These are phyloP conservation scores for Chrysoporthe deuterocubensis DNA, from an alignment of 2,329 filamentous ascomycete genomes.

Conservation along the genomic window DNA sequence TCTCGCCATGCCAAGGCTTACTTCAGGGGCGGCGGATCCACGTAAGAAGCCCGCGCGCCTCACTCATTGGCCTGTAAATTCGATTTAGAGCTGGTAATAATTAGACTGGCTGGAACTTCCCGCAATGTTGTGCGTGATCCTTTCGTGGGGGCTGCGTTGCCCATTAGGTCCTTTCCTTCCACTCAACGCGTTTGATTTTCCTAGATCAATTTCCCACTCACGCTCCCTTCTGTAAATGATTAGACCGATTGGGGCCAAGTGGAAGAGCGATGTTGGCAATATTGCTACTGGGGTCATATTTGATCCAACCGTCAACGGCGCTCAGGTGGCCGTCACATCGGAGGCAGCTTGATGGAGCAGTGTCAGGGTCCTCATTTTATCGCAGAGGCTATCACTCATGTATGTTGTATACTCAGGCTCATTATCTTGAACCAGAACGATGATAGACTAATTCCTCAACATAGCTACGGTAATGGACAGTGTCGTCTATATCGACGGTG, in stretches of 20 bases:
- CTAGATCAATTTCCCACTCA: not conserved
- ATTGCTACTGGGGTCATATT: not conserved
- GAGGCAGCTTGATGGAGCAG: not conserved
- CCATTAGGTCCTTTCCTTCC: not conserved
- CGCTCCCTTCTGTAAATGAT: not conserved
- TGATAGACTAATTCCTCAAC: not conserved
- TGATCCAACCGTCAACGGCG: not conserved
- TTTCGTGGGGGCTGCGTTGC: too few species aligned
- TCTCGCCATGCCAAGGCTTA: not conserved
- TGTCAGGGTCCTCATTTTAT: not conserved
- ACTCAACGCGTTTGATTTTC: not conserved
- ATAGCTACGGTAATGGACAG: not conserved
- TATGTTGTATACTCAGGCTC: not conserved
- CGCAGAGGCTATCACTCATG: not conserved
- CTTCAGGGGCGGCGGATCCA: not conserved
- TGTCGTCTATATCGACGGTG: not conserved
- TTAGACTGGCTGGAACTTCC: not conserved
- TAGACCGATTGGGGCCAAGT: not conserved
- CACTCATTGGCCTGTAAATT: too few species aligned
- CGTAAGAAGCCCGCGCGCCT: not conserved
- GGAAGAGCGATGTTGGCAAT: not conserved
- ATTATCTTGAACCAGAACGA: not conserved
- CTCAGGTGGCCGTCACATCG: not conserved
- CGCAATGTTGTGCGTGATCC: not conserved
- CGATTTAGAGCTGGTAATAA: not conserved